A percentile compares a stretch with the other conserved stretches of the same genome.
Conservation (phyloP, 164 flowering plant species). For the Sextonia rubra region DNA sequence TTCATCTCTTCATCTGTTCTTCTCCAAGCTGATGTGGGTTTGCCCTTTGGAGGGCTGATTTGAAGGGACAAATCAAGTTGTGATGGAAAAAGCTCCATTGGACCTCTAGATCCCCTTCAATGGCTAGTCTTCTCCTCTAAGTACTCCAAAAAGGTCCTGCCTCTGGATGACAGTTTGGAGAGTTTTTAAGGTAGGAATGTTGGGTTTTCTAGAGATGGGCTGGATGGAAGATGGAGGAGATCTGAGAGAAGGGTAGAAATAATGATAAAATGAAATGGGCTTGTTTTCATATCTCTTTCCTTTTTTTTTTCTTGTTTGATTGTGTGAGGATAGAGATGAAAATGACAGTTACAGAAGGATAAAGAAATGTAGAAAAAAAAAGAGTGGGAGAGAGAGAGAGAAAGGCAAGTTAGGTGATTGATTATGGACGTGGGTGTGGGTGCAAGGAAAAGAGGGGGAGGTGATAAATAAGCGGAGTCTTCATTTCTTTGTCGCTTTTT, state of each 20-base stretch:
- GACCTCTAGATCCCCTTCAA: background rate
- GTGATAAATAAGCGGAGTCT: slow-evolving; percentile 13
- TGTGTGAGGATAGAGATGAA: slow-evolving; percentile 91
- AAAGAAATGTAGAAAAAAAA: slow-evolving; percentile 21
- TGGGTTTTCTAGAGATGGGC: slow-evolving; percentile 17
- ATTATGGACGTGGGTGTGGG: slow-evolving; percentile 6
- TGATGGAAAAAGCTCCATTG: slow-evolving; percentile 90
- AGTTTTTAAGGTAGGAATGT: slow-evolving; percentile 11
- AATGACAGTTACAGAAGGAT: slow-evolving; percentile 66
- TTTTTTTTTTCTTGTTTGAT: slow-evolving; percentile 43
- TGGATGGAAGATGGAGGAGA: background rate
- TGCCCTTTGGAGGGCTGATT: slow-evolving; percentile 83
- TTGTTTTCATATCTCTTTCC: background rate
- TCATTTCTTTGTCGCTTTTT: slow-evolving; percentile 33
- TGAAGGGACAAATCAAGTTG: slow-evolving; percentile 92
- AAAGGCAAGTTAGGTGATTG: slow-evolving; percentile 8
- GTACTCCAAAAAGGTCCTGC: background rate
- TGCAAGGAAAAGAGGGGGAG: slow-evolving; percentile 4
- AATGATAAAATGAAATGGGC: slow-evolving; percentile 10
- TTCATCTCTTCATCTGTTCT: slow-evolving; percentile 47
- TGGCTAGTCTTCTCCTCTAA: background rate
- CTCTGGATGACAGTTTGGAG: background rate
- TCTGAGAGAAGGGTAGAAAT: slow-evolving; percentile 2
- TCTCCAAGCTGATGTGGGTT: slow-evolving; percentile 46
- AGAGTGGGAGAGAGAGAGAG: slow-evolving; percentile 10